Conservation (phyloP, 139 green algal genomes). For the Bryopsis sp. region DNA sequence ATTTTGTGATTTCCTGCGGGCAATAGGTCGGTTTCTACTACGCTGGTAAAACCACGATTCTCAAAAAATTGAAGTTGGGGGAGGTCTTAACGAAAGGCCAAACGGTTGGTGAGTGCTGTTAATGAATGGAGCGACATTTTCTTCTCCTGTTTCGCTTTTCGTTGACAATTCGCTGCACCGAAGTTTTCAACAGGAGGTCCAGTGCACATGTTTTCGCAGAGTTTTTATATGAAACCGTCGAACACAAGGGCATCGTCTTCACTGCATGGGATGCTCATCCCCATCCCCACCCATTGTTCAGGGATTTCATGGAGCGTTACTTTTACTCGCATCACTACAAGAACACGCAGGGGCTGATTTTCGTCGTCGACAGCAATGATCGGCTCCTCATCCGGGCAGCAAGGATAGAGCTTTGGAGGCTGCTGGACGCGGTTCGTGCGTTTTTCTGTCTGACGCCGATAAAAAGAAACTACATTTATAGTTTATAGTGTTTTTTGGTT, state of each 20-base stretch:
- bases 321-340: constrained; percentile 80
- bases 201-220: constrained; percentile 22
- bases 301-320: too few species aligned
- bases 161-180: too few species aligned
- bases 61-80: constrained; percentile 88
- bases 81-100: constrained; percentile 75
- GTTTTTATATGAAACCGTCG: constrained; percentile 52
- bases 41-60: constrained; percentile 82
- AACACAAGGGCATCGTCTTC: constrained; percentile 58
- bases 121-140: neutral
- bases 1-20: neutral
- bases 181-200: too few species aligned
- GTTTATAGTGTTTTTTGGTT: constrained; percentile 72
- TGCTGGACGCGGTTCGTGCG: constrained; percentile 47
- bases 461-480: too few species aligned
- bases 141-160: too few species aligned
- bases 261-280: constrained; percentile 40
- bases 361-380: constrained; percentile 34
- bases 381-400: constrained; percentile 21
- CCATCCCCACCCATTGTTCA: constrained; percentile 59
- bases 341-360: constrained; percentile 27
- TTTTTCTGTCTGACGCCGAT: constrained; percentile 77
- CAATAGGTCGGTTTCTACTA: constrained; percentile 64
- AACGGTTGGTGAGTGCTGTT: constrained; percentile 63
- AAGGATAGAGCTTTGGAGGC: neutral